Evolutionary conservation across 192 early-diverging fungal genomes (phyloP).

Genomic region (Mortierella antarctica): DNA sequence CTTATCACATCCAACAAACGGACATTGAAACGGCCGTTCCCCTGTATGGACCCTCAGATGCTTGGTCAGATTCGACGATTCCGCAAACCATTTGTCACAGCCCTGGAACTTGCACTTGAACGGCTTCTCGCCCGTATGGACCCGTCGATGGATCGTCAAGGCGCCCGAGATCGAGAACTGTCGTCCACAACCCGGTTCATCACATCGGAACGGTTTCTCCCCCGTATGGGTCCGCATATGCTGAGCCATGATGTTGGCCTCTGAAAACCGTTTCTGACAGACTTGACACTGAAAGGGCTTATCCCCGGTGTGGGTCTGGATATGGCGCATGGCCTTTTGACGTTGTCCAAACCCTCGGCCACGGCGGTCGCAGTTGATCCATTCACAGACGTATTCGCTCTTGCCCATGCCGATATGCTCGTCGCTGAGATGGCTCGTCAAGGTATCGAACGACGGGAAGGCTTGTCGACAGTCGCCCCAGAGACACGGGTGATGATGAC

Average conservation of each 20-base stretch:
- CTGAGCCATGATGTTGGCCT: constrained; percentile 79
- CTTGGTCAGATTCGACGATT: constrained; percentile 65
- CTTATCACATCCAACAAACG: constrained; percentile 53
- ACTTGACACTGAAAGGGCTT: constrained; percentile 82
- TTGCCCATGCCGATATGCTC: constrained; percentile 72
- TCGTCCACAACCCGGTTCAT: constrained; percentile 67
- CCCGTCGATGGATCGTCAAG: constrained; percentile 73
- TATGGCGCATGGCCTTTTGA: constrained; percentile 78
- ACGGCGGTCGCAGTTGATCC: constrained; percentile 57
- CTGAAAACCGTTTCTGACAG: constrained; percentile 84
- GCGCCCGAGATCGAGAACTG: constrained; percentile 74
- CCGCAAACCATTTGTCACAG: constrained; percentile 64
- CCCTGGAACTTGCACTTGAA: constrained; percentile 61
- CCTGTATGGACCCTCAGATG: constrained; percentile 67
- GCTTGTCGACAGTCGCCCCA: constrained; percentile 71
- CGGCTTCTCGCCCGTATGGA: constrained; percentile 70
- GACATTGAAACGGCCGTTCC: constrained; percentile 74
- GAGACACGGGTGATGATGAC: constrained; percentile 69
- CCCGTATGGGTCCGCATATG: constrained; percentile 82
- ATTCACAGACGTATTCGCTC: constrained; percentile 60
- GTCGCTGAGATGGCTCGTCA: constrained; percentile 70
- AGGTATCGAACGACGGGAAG: constrained; percentile 65
- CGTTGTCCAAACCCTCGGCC: constrained; percentile 60
- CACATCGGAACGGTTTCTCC: constrained; percentile 77
- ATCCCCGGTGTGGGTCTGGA: constrained; percentile 84